A percentile compares a stretch with the other conserved stretches of the same genome.
These are phyloP conservation scores for Aphanomyces invadans DNA, from an alignment of 352 stramenopile species.

Conservation along the genomic window DNA sequence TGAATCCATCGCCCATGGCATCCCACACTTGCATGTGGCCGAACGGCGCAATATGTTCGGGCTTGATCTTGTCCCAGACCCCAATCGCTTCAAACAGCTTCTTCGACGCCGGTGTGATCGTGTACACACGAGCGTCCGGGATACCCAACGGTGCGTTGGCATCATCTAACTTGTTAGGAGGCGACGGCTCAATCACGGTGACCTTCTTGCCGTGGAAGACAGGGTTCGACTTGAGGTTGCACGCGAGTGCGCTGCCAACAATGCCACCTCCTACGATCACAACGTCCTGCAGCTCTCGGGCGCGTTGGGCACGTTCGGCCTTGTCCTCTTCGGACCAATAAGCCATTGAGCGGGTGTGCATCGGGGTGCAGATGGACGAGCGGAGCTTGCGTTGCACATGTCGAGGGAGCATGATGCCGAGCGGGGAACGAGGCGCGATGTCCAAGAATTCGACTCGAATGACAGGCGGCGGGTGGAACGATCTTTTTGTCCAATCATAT, in stretches of 20 bases:
- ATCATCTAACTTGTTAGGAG: slow-evolving; percentile 35
- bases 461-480: not conserved
- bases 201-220: slow-evolving; percentile 76
- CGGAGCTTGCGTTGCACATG: not conserved
- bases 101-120: slow-evolving; percentile 81
- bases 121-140: slow-evolving; percentile 85
- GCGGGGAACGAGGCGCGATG: not conserved
- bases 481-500: slow-evolving; percentile 8
- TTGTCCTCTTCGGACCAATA: slow-evolving; percentile 2
- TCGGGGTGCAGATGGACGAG: not conserved
- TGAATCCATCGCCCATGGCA: slow-evolving; percentile 80
- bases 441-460: slow-evolving; percentile 11
- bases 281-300: slow-evolving; percentile 46
- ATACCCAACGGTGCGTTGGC: slow-evolving; percentile 25
- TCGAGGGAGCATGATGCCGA: not conserved
- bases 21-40: slow-evolving; percentile 89
- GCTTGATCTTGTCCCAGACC: slow-evolving; percentile 70
- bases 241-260: slow-evolving; percentile 71
- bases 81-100: slow-evolving; percentile 58
- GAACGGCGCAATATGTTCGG: slow-evolving; percentile 57
- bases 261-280: slow-evolving; percentile 78
- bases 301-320: slow-evolving; percentile 8
- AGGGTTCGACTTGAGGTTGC: slow-evolving; percentile 66
- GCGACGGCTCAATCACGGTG: slow-evolving; percentile 56
- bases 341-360: slow-evolving; percentile 2